Evolutionary conservation across 495 filamentous ascomycete species (phyloP).

Genomic region (Aspergillus sclerotiicarbonarius): DNA sequence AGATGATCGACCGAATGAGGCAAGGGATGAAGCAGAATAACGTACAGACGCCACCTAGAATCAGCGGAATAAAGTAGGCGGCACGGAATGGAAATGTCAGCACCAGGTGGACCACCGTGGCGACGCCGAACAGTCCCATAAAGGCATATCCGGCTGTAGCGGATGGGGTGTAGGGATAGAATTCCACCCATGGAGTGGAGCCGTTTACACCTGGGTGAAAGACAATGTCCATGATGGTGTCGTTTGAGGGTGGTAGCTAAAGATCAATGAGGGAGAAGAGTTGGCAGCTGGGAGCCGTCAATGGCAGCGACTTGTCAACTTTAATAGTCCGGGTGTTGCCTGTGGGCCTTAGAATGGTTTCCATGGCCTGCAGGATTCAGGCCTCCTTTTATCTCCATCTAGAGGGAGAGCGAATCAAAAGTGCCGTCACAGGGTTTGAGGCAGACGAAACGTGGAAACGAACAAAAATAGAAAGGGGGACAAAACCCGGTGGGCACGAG

Average conservation of each 20-base stretch:
- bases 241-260: no score
- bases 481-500: not conserved
- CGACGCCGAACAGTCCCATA: constrained; percentile 44
- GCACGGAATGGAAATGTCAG: constrained; percentile 41
- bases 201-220: constrained; percentile 34
- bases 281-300: no score
- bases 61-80: constrained; percentile 56
- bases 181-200: constrained; percentile 33
- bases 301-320: no score
- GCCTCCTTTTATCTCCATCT: no score
- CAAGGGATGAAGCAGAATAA: no score
- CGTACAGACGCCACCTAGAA: constrained; percentile 58
- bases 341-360: not conserved
- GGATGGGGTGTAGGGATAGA: constrained; percentile 51
- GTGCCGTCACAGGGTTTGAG: no score
- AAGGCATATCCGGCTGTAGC: constrained; percentile 47
- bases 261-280: no score
- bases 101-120: constrained; percentile 39
- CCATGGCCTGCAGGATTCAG: not conserved
- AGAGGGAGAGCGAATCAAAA: no score
- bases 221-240: constrained; percentile 32
- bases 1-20: no score
- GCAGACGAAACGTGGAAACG: not conserved
- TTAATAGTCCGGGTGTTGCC: no score
- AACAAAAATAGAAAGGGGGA: not conserved